Evolutionary conservation across 1,139 yeast species (phyloP), one percentile per base, ranked within the genome.

Genomic region (Debaryomyces udenii): DNA sequence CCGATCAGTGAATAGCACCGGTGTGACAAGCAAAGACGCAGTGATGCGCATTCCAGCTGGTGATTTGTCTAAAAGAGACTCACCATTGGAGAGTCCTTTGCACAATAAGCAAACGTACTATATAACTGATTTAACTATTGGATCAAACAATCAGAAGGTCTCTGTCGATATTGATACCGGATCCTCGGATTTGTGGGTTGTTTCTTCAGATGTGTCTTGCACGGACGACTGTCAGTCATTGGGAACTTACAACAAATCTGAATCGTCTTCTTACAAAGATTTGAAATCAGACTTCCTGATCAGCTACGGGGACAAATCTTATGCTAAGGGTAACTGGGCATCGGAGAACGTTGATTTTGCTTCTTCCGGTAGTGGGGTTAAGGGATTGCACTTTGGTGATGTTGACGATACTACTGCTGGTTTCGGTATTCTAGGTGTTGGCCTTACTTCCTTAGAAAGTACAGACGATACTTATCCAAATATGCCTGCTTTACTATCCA

Each of bases 241-340:
- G 16, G 50, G 47, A 14, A 30, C 39, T 13, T 42, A 24, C 24
- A 42, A 39, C 32, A 31, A 38, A 6, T 16, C 47, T 6, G 24
- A 46, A 10, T 52, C 57, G 2, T 20, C 49, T 3, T 35, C 55
- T 26, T 42, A 31, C 27, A 34, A 41, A 34, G 20, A 41, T 42
- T 17, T 43, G 39, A 20, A 39, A 61, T 56, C 53, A 49, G 27
- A 22, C n/a, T 43, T 44, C 31, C 3, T n/a, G 4, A 35, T 38
- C 16, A 9, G 16, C 9, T 43, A 43, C 15, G 44, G 31, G 11
- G 44, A 40, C 33, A 40, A 46, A 2, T 13, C 40, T 18, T 35
- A 35, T 32, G 62, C 84, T 38, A 74, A 78, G 59, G 70, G 78
- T 42, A 59, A 68, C 41, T 82, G 87, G 87, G 70, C 80, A 36